Base-by-base conservation (phyloP, 306 rosid species). In the Rosa persica region DNA sequence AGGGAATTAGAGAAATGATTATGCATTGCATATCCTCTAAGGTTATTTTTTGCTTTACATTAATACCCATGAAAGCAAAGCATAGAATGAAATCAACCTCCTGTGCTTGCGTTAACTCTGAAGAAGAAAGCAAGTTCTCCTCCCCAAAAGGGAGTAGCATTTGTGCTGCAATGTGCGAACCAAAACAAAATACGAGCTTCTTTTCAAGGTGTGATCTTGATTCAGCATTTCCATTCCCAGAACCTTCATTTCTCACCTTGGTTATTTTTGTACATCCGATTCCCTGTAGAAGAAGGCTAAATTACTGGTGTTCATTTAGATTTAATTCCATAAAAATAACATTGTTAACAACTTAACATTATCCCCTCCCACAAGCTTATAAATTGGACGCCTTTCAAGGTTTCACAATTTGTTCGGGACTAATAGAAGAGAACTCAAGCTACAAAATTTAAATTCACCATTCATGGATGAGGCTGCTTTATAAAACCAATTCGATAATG, bases 121-220 rank as follows among this genome's bases (percentile, higher is more conserved):
- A 87, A 58, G 92, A 86, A 58, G 97, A 95, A 60, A 95, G 89
- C 39, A 90, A 78, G 86, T 95, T 95, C 73, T 95, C 98, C 86
- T 92, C 98, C 84, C 98, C 98, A 55, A 95, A 95, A 83, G 98
- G 97, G 83, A 95, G 91, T 77, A 92, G 85, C 96, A 95, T 92
- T 85, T 87, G 93, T 73, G 98, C 88, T 68, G 98, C 93, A 77
- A 95, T 67, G 82, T 92, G 86, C 38, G 98, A 95, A 71, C 98
- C 98, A 67, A 95, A 95, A 83, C 96, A 95, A 92, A 95, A 95
- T 30, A 95, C 98, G 78, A 95, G 97, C 84, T 86, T 91, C 89
- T 95, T 95, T 79, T 95, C 98, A 48, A 95, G 93, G 87, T 92
- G 92, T 3, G 98, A 95, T 85, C 98, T 89, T 78, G 98, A 92